A percentile compares a stretch with the other conserved stretches of the same genome.
phyloP scores from a whole-genome alignment of 805 yeast species.

The Hanseniaspora occidentalis region DNA sequence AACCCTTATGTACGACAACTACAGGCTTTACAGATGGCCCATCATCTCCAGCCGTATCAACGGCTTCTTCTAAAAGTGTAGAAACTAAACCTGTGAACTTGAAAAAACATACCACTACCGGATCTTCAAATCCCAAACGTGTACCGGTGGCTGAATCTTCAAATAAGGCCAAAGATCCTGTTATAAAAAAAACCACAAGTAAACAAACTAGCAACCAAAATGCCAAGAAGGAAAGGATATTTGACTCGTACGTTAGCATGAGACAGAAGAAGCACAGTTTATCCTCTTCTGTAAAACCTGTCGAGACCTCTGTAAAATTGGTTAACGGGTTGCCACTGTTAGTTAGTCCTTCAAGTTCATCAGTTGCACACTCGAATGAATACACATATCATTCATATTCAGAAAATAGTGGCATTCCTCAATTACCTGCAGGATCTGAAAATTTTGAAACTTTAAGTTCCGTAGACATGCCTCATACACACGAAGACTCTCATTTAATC shows the following conservation, averaged over 20 bases:
- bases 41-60: neutral
- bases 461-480: neutral
- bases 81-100: no score
- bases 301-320: constrained; percentile 21
- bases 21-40: neutral
- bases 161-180: no score
- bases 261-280: constrained; percentile 11
- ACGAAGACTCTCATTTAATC: neutral
- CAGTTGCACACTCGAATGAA: constrained; percentile 18
- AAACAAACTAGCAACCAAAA: no score
- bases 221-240: constrained; percentile 20
- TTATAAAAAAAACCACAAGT: no score
- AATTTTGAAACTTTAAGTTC: no score
- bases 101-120: no score
- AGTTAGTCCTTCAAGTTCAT: constrained; percentile 3
- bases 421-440: no score
- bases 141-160: no score
- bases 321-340: constrained; percentile 24
- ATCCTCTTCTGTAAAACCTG: constrained; percentile 12
- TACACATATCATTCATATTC: no score
- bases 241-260: constrained; percentile 23
- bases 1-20: constrained; percentile 1
- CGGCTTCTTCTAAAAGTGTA: no score
- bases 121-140: no score
- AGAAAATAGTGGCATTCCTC: no score